phyloP scores from a whole-genome alignment of 805 yeast genomes.

The Starmerella potacharoeniae region DNA sequence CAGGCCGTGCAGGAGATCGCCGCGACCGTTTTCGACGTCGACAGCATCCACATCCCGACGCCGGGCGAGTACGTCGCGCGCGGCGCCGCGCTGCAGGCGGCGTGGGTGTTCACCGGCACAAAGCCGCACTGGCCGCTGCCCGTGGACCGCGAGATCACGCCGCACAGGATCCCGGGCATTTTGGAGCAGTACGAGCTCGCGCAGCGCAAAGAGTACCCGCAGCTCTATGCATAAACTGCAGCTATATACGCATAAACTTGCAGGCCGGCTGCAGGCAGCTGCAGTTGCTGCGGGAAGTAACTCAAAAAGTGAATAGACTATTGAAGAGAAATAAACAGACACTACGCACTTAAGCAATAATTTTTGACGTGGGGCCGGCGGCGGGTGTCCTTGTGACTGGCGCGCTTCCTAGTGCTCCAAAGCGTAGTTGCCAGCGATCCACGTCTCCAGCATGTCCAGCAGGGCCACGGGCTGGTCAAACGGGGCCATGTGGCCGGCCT shows the following conservation, averaged over 20 bases:
- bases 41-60: constrained; percentile 14
- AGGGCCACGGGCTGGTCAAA: constrained; percentile 77
- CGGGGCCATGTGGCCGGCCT: constrained; percentile 94
- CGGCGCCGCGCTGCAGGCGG: constrained; percentile 25
- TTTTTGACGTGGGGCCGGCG: not conserved
- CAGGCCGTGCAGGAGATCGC: constrained; percentile 21
- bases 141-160: constrained; percentile 10
- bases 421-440: constrained; percentile 58
- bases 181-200: constrained; percentile 13
- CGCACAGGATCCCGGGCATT: constrained; percentile 6
- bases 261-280: too few species aligned
- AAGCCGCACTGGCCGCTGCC: constrained; percentile 21
- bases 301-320: not conserved
- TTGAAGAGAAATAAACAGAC: not conserved
- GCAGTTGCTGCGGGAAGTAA: too few species aligned
- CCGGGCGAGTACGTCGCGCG: constrained; percentile 24
- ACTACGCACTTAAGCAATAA: not conserved
- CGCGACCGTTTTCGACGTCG: constrained; percentile 16
- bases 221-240: not conserved
- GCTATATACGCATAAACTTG: too few species aligned
- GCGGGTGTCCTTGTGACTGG: not conserved
- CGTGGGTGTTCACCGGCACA: constrained; percentile 19
- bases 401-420: constrained; percentile 6
- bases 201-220: constrained; percentile 9
- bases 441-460: constrained; percentile 74